Base-by-base conservation (phyloP, 805 yeast genomes). In the Cyberlindnera petersonii region DNA sequence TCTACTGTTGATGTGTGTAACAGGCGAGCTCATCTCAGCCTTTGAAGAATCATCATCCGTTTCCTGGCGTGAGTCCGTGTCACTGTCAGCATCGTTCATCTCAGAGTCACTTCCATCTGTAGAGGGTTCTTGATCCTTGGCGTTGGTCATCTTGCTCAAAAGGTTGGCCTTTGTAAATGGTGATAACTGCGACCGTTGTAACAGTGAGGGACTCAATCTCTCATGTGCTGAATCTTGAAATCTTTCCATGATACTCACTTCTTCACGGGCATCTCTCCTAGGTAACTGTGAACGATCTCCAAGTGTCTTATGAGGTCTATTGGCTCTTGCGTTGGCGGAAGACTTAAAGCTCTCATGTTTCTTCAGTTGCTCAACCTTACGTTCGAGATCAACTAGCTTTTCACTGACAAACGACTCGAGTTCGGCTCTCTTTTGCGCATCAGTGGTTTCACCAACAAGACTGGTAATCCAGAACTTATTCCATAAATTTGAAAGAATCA, bases 391-490 rank as follows among this genome's bases (percentile, higher is more conserved):
- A 1, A 26, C 29, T 3, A 47, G 14, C 20, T 35, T 51, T 9
- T 32, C 39, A 23, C 39, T 35, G 24, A 43, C 39, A 24, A 42
- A 41, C 1, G 22, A 18, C 16, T 47, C 42, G 33, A 29, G 33
- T 9, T 41, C 40, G 9, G 22, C 29, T 13, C 40, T 28, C 32
- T 43, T 37, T 21, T 48, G 48, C 6, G 39, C 39, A n/a, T 35
- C 37, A 10, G 34, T 37, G 6, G 24, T 31, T 7, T 43, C 43
- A 5, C 46, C 51, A 2, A 48, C 50, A 13, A 74, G 48, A 9
- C 69, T 64, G 14, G 63, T 58, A 24, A 65, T 61, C 79, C 79
- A 75, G 48, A 64, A 71, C 43, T 69, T 67, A 40, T 60, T 61
- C 65, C 71, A 65, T 16, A 76, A 41, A 24, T 65, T 49, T 28